Evolutionary conservation across 768 basidiomycete species (phyloP), one percentile per base, ranked within the genome.

Genomic region (Pulveroboletus sp.): DNA sequence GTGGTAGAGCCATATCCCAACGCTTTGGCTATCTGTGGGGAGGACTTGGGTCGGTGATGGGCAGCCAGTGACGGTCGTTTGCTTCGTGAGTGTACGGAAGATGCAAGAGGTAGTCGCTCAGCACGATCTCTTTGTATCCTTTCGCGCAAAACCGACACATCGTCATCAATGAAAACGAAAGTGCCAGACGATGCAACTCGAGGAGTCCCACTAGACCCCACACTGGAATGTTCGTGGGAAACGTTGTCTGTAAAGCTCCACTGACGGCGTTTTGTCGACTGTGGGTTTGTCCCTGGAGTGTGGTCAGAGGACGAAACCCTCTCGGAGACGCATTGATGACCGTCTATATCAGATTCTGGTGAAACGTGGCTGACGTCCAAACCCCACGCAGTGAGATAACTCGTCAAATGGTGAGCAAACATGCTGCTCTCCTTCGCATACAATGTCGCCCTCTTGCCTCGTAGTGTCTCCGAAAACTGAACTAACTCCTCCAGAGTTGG

Each of bases 341-440:
- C 65, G 45, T 87, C 82, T 2, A 67, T 66, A 18, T 77, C 79
- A 10, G 76, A 74, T 45, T 84, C 82, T 2, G 79, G 73, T 8
- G 84, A 82, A 39, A 84, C 75, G 69, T 93, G 92, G 45, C 81
- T 84, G 38, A 97, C 84, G 60, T 95, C 91, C 84, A 97, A 80
- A 11, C 94, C 93, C 95, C 95, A 98, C 6, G 88, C 81, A 18
- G 89, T 89, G 50, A 99, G 76, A 69, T 95, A 96, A 57, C 87
- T 88, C 24, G 93, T 93, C 32, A 99, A 74, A 67, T 96, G 91
- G 45, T 87, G 89, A 0, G 93, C 94, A 61, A 97, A 99, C 3
- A 84, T 81, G 36, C 90, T 89, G 55, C 79, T 82, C n/a, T 91
- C 79, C 60, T 82, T 85, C 7, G 95, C 91, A 62, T 94, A 89